phyloP scores from a whole-genome alignment of 2,329 filamentous ascomycete species.

The Annulohypoxylon truncatum region DNA sequence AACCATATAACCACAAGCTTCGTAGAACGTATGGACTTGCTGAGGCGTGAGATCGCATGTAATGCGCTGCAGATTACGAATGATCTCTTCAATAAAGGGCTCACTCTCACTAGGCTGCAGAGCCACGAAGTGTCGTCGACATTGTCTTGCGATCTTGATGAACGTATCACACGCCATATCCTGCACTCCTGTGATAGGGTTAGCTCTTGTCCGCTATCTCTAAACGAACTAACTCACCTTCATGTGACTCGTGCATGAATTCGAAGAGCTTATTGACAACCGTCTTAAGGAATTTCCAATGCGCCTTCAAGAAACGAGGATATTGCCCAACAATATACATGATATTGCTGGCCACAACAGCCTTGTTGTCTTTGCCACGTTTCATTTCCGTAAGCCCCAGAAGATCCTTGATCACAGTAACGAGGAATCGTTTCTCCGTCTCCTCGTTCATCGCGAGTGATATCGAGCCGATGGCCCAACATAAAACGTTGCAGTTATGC shows the following conservation, averaged over 20 bases:
- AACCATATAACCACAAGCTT: conserved; percentile 99
- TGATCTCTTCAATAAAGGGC: conserved; percentile 98
- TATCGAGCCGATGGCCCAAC: conserved; percentile 99
- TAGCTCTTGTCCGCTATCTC: conserved; percentile 37
- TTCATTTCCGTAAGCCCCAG: conserved; percentile 99
- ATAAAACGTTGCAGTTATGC: conserved; percentile 99
- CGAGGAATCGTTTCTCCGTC: conserved; percentile 97
- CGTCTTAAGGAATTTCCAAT: conserved; percentile 99
- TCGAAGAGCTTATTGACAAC: conserved; percentile 99
- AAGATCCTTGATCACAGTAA: conserved; percentile 98
- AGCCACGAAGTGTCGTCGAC: conserved; percentile 95
- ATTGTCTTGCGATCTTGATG: conserved; percentile 99
- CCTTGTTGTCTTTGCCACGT: conserved; percentile 99
- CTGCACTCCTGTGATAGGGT: conserved; percentile 76
- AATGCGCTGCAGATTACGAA: conserved; percentile 94
- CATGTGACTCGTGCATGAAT: conserved; percentile 99
- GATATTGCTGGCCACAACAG: conserved; percentile 98
- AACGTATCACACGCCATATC: conserved; percentile 99
- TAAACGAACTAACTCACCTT: conserved; percentile 69
- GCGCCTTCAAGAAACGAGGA: conserved; percentile 96
- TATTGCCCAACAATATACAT: conserved; percentile 99
- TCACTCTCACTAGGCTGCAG: conserved; percentile 94
- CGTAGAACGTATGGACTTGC: conserved; percentile 98
- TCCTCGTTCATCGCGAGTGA: conserved; percentile 99
- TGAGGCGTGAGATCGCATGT: conserved; percentile 95